Evolutionary conservation across 768 basidiomycete genomes (phyloP), one percentile per base, ranked within the genome.

Genomic region (Mycena pura): DNA sequence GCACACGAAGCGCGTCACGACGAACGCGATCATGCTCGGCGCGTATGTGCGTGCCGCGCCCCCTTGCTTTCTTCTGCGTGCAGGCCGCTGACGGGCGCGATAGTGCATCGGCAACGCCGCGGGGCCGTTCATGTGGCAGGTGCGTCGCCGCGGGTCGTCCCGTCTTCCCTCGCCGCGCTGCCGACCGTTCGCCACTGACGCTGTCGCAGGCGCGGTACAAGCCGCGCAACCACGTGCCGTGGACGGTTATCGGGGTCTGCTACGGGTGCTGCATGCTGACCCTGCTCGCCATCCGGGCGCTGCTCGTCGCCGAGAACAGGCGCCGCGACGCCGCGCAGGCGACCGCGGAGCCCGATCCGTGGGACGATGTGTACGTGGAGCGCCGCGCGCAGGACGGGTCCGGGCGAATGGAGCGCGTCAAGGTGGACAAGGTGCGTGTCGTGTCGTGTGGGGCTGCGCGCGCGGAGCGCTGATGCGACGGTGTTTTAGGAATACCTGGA

Each of bases 161-260:
- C n/a, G n/a, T n/a, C n/a, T n/a, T n/a, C n/a, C n/a, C n/a, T n/a
- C n/a, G n/a, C n/a, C n/a, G n/a, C n/a, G n/a, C n/a, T n/a, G n/a
- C n/a, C n/a, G n/a, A n/a, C n/a, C n/a, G n/a, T n/a, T n/a, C n/a
- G n/a, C n/a, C n/a, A n/a, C n/a, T n/a, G n/a, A n/a, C n/a, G n/a
- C n/a, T n/a, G n/a, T n/a, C n/a, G n/a, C n/a, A n/a, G n/a, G n/a
- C n/a, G n/a, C n/a, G n/a, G n/a, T n/a, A n/a, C n/a, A n/a, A n/a
- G n/a, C n/a, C n/a, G n/a, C n/a, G n/a, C n/a, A n/a, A n/a, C 64
- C 87, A 82, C 56, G 72, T 92, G 27, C 92, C 91, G 3, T 93
- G 92, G 92, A 83, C 82, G 51, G 80, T 93, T 66, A 92, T 93
- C 55, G 85, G 88, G 3, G 70, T 86, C 50, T 89, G 88, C 73